Conservation (phyloP, 2,329 filamentous ascomycete genomes). For the Fusarium sp. region DNA sequence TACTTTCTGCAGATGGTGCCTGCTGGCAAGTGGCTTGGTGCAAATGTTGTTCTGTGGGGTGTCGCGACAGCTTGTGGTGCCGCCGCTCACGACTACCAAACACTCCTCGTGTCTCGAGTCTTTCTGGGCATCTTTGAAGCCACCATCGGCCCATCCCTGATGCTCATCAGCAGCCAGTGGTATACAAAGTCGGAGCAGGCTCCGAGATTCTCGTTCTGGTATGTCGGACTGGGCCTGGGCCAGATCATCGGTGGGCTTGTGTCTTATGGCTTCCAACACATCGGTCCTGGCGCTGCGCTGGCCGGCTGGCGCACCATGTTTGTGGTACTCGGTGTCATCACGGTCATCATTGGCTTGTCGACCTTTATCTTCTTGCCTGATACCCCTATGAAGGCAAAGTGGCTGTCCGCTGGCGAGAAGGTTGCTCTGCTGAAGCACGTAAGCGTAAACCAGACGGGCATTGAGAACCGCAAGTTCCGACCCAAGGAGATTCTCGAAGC, state of each 20-base stretch:
- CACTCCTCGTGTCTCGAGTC: constrained; percentile 69
- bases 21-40: constrained; percentile 72
- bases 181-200: constrained; percentile 75
- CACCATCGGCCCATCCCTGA: constrained; percentile 72
- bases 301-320: constrained; percentile 82
- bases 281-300: constrained; percentile 66
- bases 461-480: constrained; percentile 69
- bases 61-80: constrained; percentile 69
- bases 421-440: constrained; percentile 68
- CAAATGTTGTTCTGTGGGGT: constrained; percentile 73
- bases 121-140: constrained; percentile 75
- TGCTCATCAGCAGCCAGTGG: constrained; percentile 74
- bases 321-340: constrained; percentile 74
- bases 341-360: constrained; percentile 53
- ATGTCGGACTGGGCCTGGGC: constrained; percentile 71
- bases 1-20: constrained; percentile 74
- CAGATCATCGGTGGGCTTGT: constrained; percentile 77
- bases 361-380: constrained; percentile 56
- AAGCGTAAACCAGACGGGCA: constrained; percentile 71
- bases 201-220: constrained; percentile 74
- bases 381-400: constrained; percentile 64
- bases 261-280: constrained; percentile 72
- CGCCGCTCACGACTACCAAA: constrained; percentile 67
- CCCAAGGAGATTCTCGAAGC: constrained; percentile 67
- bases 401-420: constrained; percentile 64